Evolutionary conservation across 2,329 filamentous ascomycete genomes (phyloP).

Genomic region (Parastagonospora avenae): DNA sequence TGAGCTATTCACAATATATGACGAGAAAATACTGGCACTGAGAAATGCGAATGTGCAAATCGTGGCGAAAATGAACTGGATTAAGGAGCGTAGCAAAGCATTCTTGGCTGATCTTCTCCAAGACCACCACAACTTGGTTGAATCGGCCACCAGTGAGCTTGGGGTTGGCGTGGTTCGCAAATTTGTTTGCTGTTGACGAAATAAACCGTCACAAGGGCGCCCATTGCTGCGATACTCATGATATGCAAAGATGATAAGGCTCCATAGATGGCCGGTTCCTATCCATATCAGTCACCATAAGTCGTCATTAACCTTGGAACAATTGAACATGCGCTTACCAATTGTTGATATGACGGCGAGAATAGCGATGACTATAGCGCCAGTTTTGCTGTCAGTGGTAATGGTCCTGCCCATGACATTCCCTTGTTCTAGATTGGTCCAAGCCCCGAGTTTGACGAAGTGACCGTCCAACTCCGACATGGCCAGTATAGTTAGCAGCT

Average conservation of each 20-base stretch:
- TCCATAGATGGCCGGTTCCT: constrained; percentile 15
- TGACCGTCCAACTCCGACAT: too few species aligned
- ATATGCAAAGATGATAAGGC: constrained; percentile 16
- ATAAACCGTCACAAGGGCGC: constrained; percentile 10
- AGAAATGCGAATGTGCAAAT: constrained; percentile 10
- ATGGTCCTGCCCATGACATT: constrained; percentile 20
- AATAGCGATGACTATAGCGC: constrained; percentile 19
- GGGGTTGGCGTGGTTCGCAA: constrained; percentile 18
- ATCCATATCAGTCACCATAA: not conserved
- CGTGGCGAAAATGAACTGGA: constrained; percentile 6
- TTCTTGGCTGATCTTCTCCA: constrained; percentile 11
- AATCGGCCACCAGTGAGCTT: constrained; percentile 15
- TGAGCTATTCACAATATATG: constrained; percentile 11
- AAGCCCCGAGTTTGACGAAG: too few species aligned
- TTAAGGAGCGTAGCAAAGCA: constrained; percentile 8
- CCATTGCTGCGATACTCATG: constrained; percentile 16
- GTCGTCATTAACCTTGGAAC: not conserved
- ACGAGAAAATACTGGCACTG: constrained; percentile 20
- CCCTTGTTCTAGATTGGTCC: constrained; percentile 9
- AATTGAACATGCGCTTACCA: too few species aligned
- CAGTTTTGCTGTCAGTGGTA: constrained; percentile 19
- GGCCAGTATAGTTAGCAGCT: too few species aligned
- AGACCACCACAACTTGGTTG: constrained; percentile 18
- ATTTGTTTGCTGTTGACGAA: constrained; percentile 21
- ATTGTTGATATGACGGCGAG: constrained; percentile 13